Percentiles rank a stretch among this genome's conserved stretches.
Evolutionary conservation across 495 filamentous ascomycete species (phyloP).

Genomic region (Lichenothelia convexa): DNA sequence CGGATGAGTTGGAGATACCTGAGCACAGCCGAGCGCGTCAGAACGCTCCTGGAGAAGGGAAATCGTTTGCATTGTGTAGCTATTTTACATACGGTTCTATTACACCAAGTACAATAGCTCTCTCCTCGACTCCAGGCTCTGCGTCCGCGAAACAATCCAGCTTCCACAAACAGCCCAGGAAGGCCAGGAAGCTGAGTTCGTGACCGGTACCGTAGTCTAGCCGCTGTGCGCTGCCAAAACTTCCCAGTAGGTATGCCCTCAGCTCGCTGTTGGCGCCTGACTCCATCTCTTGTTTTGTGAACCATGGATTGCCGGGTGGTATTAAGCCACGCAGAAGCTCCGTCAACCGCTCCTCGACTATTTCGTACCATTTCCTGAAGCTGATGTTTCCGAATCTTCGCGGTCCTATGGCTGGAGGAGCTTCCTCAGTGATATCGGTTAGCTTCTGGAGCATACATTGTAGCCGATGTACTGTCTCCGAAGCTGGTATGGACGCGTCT

Average conservation of each 20-base stretch:
- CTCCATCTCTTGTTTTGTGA: slow-evolving; percentile 3
- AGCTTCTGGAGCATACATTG: slow-evolving; percentile 41
- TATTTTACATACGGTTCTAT: slow-evolving; percentile 51
- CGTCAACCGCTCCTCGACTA: slow-evolving; percentile 39
- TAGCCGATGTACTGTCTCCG: slow-evolving; percentile 43
- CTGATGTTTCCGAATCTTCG: slow-evolving; percentile 80
- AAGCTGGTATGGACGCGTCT: slow-evolving; percentile 30
- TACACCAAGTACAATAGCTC: slow-evolving; percentile 61
- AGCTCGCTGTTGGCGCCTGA: slow-evolving; percentile 42
- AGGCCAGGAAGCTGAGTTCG: slow-evolving; percentile 86
- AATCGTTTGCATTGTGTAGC: not conserved
- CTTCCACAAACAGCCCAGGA: slow-evolving; percentile 80
- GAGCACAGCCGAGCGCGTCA: not conserved
- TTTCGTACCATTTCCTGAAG: slow-evolving; percentile 64
- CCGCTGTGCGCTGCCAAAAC: slow-evolving; percentile 74
- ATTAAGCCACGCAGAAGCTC: slow-evolving; percentile 44
- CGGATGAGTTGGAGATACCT: slow-evolving; percentile 77
- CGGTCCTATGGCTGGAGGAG: slow-evolving; percentile 68
- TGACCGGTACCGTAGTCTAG: slow-evolving; percentile 95
- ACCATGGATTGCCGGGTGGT: slow-evolving; percentile 31
- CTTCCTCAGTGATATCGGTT: slow-evolving; percentile 50
- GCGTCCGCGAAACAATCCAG: slow-evolving; percentile 49
- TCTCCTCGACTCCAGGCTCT: slow-evolving; percentile 39
- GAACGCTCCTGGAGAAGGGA: not conserved
- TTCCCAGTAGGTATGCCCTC: slow-evolving; percentile 60